phyloP scores from a whole-genome alignment of 2,329 filamentous ascomycete species.

The Hypoxylon rubiginosum region DNA sequence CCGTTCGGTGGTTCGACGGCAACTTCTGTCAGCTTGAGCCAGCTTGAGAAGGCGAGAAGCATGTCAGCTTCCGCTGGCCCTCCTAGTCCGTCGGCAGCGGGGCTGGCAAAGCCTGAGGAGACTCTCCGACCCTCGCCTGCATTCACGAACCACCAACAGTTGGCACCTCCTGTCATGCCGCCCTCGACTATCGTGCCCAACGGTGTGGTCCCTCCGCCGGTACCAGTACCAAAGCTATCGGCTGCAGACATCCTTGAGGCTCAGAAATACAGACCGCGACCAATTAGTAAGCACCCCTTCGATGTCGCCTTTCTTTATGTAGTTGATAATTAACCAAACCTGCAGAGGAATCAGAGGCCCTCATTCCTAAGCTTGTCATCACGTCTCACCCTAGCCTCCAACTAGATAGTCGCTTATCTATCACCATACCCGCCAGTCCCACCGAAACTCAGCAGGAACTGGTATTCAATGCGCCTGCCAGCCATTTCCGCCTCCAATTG shows the following conservation, averaged over 20 bases:
- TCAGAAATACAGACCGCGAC: constrained; percentile 50
- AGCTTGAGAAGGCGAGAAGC: constrained; percentile 59
- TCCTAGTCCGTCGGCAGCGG: constrained; percentile 59
- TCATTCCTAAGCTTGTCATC: constrained; percentile 50
- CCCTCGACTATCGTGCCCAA: constrained; percentile 35
- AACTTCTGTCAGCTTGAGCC: constrained; percentile 47
- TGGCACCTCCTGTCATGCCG: constrained; percentile 43
- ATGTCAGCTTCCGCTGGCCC: constrained; percentile 58
- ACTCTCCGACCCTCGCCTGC: constrained; percentile 51
- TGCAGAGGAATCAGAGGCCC: constrained; percentile 49
- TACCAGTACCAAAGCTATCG: constrained; percentile 47
- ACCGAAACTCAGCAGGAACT: constrained; percentile 78
- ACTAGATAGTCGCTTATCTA: constrained; percentile 70
- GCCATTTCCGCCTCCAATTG: constrained; percentile 79
- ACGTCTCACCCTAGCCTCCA: constrained; percentile 72
- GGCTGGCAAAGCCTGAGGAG: constrained; percentile 55
- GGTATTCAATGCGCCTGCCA: constrained; percentile 76
- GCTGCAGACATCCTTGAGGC: constrained; percentile 52
- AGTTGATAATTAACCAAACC: constrained; percentile 35
- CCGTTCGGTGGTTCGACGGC: constrained; percentile 49
- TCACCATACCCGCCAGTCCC: constrained; percentile 75
- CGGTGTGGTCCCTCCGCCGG: constrained; percentile 43
- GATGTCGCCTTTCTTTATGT: not conserved
- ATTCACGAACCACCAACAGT: constrained; percentile 52
- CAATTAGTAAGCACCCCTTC: constrained; percentile 48